Evolutionary conservation across 371 early-diverging fungal species (phyloP), one percentile per base, ranked within the genome.

Genomic region (Mucor indicus): DNA sequence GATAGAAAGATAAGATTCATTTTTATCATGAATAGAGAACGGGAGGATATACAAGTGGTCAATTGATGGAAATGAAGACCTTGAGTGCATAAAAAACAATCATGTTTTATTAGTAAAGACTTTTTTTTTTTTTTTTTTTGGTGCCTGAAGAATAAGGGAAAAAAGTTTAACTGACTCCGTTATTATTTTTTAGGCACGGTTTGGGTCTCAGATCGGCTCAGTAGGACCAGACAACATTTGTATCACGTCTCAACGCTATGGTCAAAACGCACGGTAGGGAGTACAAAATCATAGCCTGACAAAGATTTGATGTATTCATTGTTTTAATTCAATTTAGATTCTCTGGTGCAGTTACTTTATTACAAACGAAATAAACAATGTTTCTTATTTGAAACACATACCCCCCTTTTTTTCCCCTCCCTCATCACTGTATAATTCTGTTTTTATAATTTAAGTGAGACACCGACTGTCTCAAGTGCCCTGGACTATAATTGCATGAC

Each of bases 41-140:
- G 74, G 74, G 15, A 53, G 70, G 13, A 62, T 69, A 7, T 67
- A 69, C 45, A 44, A 38, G 17, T 69, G 69, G 67, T 15, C 35
- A 12, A 27, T 61, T 9, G 36, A 33, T 0, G 21, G 25, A 22
- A n/a, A 38, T 20, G 25, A 44, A 7, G 25, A 47, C 17, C 23
- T 62, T 11, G 11, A 45, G 19, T 67, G 68, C 36, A 48, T 65
- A 8, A 49, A 46, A 22, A 65, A 65, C 25, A 36, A 35, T 21
- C 27, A 50, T 21, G 24, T 21, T n/a, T 5, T 42, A 9, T 48
- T 50, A 44, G 42, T 46, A 47, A 47, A 43, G 30, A 21, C 16
- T 30, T 1, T 27, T 27, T 5, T 7, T 5, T 27, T 27, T 27
- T 21, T 17, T 1, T 22, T 21, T 16, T 21, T 12, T 35, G 19